A percentile compares a stretch with the other conserved stretches of the same genome.
These are phyloP conservation scores for Plectranthus barbatus DNA, from an alignment of 257 asterid species.

Conservation along the genomic window DNA sequence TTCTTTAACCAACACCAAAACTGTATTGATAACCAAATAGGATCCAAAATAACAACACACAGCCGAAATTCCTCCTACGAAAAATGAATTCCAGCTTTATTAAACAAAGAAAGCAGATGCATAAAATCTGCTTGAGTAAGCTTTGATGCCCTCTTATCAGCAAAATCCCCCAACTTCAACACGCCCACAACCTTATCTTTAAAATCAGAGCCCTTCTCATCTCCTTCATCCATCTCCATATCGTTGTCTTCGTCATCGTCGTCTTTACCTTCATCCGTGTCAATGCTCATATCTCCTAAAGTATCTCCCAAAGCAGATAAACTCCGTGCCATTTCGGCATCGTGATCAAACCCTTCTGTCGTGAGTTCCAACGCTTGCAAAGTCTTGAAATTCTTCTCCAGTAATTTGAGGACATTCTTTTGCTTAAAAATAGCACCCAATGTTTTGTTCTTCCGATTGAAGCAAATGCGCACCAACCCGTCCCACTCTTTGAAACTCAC, in stretches of 20 bases:
- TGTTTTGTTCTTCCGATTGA: slow-evolving; percentile 81
- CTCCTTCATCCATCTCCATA: slow-evolving; percentile 69
- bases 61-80: background rate
- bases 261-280: slow-evolving; percentile 57
- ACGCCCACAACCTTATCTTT: slow-evolving; percentile 60
- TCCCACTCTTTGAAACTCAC: background rate
- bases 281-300: slow-evolving; percentile 61
- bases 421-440: slow-evolving; percentile 69
- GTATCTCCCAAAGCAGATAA: slow-evolving; percentile 71
- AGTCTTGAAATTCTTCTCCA: slow-evolving; percentile 85
- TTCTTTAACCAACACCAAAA: background rate
- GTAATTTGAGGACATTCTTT: slow-evolving; percentile 52
- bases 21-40: background rate
- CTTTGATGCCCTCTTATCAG: slow-evolving; percentile 69
- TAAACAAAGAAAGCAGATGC: slow-evolving; percentile 62
- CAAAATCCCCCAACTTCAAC: slow-evolving; percentile 60
- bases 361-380: slow-evolving; percentile 65
- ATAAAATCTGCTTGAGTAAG: slow-evolving; percentile 77
- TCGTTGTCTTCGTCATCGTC: slow-evolving; percentile 49
- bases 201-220: slow-evolving; percentile 47
- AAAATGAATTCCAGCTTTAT: slow-evolving; percentile 10
- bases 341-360: slow-evolving; percentile 37
- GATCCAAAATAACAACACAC: background rate
- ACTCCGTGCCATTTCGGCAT: slow-evolving; percentile 40
- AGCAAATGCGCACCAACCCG: slow-evolving; percentile 38